Evolutionary conservation across 345 rosid species (phyloP).

Genomic region (Hirschfeldia incana): DNA sequence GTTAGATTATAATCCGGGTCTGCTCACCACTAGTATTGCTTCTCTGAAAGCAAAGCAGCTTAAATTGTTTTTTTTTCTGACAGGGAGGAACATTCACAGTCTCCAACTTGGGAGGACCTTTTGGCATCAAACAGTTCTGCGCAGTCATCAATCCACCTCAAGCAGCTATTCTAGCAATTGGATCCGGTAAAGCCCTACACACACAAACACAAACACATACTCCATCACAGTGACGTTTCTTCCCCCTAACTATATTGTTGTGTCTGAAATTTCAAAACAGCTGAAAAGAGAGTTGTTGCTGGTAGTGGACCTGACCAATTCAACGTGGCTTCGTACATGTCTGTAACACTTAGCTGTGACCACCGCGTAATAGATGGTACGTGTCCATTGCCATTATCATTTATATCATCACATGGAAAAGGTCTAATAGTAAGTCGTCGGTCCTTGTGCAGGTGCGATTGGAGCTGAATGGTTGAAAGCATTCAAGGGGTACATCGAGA

Average conservation of each 20-base stretch:
- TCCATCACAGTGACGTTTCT: neutral
- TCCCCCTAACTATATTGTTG: neutral
- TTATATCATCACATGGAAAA: neutral
- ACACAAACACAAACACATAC: neutral
- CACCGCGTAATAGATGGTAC: conserved; percentile 97
- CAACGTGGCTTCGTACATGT: conserved; percentile 77
- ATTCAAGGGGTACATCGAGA: conserved; percentile 88
- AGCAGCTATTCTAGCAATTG: conserved; percentile 90
- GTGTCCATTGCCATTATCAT: conserved; percentile 9
- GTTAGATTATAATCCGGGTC: conserved; percentile 37
- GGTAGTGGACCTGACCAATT: conserved; percentile 64
- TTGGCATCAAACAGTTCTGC: conserved; percentile 89
- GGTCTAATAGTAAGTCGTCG: neutral
- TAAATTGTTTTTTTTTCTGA: conserved; percentile 1
- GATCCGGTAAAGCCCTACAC: conserved; percentile 60
- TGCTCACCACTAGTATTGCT: conserved; percentile 10
- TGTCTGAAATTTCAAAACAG: conserved; percentile 45
- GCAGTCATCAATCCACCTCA: conserved; percentile 97
- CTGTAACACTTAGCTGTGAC: conserved; percentile 90
- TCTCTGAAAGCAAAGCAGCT: neutral
- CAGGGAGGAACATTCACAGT: conserved; percentile 99
- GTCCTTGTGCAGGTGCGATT: conserved; percentile 59
- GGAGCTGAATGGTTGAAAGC: conserved; percentile 99
- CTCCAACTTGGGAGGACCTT: conserved; percentile 98
- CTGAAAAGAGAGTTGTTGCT: conserved; percentile 88